phyloP scores from a whole-genome alignment of 2,329 filamentous ascomycete species.

The Monosporascus ibericus region DNA sequence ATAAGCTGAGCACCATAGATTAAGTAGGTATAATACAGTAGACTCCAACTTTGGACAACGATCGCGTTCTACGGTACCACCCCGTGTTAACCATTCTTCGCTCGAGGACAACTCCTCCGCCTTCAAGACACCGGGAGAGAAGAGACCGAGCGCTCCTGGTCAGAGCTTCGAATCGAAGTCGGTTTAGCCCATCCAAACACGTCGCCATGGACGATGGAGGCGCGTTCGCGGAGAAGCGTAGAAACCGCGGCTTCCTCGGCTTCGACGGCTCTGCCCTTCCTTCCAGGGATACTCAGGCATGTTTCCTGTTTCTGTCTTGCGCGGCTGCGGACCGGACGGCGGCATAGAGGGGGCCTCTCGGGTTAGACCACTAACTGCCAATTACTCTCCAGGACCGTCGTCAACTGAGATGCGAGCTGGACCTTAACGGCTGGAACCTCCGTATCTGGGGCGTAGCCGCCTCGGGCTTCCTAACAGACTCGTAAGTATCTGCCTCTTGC shows the following conservation, averaged over 20 bases:
- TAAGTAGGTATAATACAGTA: no score
- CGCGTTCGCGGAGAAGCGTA: constrained; percentile 28
- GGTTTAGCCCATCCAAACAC: no score
- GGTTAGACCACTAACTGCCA: constrained; percentile 1
- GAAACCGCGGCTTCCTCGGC: constrained; percentile 46
- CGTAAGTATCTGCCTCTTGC: constrained; percentile 28
- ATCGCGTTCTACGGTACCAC: not conserved
- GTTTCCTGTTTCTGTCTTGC: constrained; percentile 9
- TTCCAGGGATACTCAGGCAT: constrained; percentile 42
- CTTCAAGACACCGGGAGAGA: not conserved
- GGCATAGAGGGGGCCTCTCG: no score
- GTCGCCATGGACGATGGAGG: constrained; percentile 14
- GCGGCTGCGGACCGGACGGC: no score
- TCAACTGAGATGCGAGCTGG: constrained; percentile 46
- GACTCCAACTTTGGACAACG: not conserved
- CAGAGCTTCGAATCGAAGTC: not conserved
- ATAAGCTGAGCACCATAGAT: no score
- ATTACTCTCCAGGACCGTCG: constrained; percentile 36
- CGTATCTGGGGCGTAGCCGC: constrained; percentile 50
- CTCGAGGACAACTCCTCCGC: not conserved
- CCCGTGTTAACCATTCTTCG: not conserved
- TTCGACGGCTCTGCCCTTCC: constrained; percentile 44
- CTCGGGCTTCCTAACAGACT: constrained; percentile 48
- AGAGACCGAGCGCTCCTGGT: not conserved
- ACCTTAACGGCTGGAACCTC: constrained; percentile 49